Base-by-base conservation (phyloP, 768 basidiomycete species). In the Termitomyces sp. region DNA sequence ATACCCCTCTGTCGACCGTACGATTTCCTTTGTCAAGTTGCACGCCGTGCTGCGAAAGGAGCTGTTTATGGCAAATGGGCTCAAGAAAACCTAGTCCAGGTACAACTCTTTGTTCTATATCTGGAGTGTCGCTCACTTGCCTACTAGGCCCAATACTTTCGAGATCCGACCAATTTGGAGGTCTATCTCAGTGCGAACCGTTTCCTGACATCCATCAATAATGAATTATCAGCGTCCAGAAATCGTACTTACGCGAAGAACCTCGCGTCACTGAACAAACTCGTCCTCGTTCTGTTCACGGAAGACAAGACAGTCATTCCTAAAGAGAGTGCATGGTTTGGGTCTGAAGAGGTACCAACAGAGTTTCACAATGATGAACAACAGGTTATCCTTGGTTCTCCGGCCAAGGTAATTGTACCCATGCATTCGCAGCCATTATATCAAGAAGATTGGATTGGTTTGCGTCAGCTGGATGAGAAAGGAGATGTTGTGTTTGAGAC, bases 311-410 rank as follows among this genome's bases (percentile, higher is more conserved):
- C 89, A 3, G 87, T 90, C 24, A 77, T 92, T 20, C 92, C 92
- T 0, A 91, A 90, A 69, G 91, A 93, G 70, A 90, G 83, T 63
- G 74, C 88, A 12, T 93, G 91, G 92, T 94, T 94, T 70, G 91
- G 89, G 6, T 86, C 88, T 3, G 87, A 88, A 64, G 77, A 76
- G 2, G 73, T 70, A 24, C 70, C 75, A 20, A 75, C 74, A 13
- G 76, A 78, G 18, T 72, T 72, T 8, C 59, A 55, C 5, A 9
- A 6, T 6, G 50, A 53, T 20, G 50, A 51, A 22, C 53, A 63
- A 22, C 56, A 65, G 38, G 58, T 60, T 22, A 50, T 58, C 20
- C 46, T 56, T 40, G 60, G 46, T 33, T 53, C 61, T 28, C 26
- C 33, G 6, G 61, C 57, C 1, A 67, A 60, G 28, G 55, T 38